Evolutionary conservation across 2,329 filamentous ascomycete species (phyloP).

Genomic region (Epichloe scottii): DNA sequence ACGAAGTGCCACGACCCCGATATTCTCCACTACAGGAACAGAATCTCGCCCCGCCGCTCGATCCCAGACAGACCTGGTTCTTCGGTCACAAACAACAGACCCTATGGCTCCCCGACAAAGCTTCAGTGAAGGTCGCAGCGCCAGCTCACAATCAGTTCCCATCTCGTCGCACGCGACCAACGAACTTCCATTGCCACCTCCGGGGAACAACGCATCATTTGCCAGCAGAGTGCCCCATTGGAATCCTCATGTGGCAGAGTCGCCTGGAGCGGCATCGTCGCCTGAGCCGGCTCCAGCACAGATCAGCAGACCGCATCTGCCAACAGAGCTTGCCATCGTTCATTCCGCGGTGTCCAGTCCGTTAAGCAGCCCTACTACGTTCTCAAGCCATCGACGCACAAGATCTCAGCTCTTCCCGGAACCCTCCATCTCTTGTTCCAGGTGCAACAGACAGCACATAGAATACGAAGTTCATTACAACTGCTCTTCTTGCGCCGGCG

Average conservation of each 20-base stretch:
- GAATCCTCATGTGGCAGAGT: slow-evolving; percentile 7
- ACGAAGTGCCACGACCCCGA: slow-evolving; percentile 41
- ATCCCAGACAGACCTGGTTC: slow-evolving; percentile 52
- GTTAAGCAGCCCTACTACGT: slow-evolving; percentile 15
- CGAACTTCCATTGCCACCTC: slow-evolving; percentile 10
- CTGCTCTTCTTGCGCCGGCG: slow-evolving; percentile 57
- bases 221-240: slow-evolving; percentile 23
- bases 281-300: slow-evolving; percentile 13
- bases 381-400: slow-evolving; percentile 26
- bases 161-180: slow-evolving; percentile 12
- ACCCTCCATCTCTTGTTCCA: slow-evolving; percentile 60
- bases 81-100: slow-evolving; percentile 29
- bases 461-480: slow-evolving; percentile 81
- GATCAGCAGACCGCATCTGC: slow-evolving; percentile 19
- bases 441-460: slow-evolving; percentile 59
- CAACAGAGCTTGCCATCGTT: slow-evolving; percentile 27
- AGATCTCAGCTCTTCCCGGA: slow-evolving; percentile 48
- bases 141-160: slow-evolving; percentile 23
- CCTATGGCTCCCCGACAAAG: slow-evolving; percentile 24
- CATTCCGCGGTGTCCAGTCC: slow-evolving; percentile 21
- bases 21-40: slow-evolving; percentile 25
- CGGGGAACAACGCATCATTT: slow-evolving; percentile 21
- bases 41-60: slow-evolving; percentile 39
- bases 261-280: slow-evolving; percentile 3
- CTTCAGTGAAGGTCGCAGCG: slow-evolving; percentile 30